Evolutionary conservation across 345 rosid species (phyloP), one percentile per base, ranked within the genome.

Genomic region (Cochlearia excelsa): DNA sequence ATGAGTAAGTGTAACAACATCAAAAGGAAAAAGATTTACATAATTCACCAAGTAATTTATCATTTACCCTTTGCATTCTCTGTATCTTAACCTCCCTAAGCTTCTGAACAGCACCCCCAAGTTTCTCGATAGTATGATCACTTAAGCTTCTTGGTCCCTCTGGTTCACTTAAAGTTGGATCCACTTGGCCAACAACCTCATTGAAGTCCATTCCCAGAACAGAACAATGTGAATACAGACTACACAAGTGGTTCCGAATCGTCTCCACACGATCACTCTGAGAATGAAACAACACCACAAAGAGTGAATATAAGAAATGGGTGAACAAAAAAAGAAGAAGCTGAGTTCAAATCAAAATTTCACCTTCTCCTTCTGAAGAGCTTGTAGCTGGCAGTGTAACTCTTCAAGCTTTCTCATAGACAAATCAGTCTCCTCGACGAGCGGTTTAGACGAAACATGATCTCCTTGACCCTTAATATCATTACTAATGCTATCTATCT

Each of bases 161-260:
- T 44, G 80, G 53, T 43, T 79, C 94, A 73, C 54, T 71, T 51
- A 82, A 73, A 46, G 78, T 78, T 31, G 86, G 83, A 73, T 84
- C 79, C 48, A 87, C 75, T 58, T 78, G 87, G 30, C 61, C 63
- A 75, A 76, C 73, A 27, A 71, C 72, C 9, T 73, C 78, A 58
- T 70, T 82, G 61, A 84, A 84, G 67, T 85, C 96, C 80, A 84
- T 54, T 16, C 96, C 96, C 65, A 94, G 94, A 67, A 87, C 95
- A 2, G 53, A 65, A 69, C 91, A 84, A 38, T 86, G 71, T 4
- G 84, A 79, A 41, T 70, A 70, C 52, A 88, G 16, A 39, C 65
- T 30, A 54, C 78, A 60, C 51, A 85, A 59, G 60, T 75, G 86
- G 29, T 81, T 83, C 61, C 77, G 61, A 26, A 93, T 76, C 53